Evolutionary conservation across 371 early-diverging fungal species (phyloP).

Genomic region (Nematocida ausubeli): DNA sequence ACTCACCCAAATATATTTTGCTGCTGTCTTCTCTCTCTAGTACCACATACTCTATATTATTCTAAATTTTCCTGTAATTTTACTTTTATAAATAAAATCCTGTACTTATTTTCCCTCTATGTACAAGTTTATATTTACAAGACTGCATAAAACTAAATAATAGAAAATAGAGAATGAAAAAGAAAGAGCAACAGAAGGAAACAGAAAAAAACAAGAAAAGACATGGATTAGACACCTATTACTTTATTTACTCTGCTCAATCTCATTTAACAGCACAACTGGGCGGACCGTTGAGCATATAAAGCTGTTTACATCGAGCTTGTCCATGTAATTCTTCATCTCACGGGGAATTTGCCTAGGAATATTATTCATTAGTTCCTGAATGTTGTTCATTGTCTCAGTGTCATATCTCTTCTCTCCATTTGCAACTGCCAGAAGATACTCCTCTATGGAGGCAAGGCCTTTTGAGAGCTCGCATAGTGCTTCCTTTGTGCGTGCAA

Average conservation of each 20-base stretch:
- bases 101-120: too few relatives aligned
- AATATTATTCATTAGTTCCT: slow-evolving; percentile 61
- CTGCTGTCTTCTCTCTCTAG: too few relatives aligned
- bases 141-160: too few relatives aligned
- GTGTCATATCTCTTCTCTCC: slow-evolving; percentile 40
- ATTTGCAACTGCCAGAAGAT: slow-evolving; percentile 51
- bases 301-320: slow-evolving; percentile 42
- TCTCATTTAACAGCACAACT: slow-evolving; percentile 46
- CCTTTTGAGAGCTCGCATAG: slow-evolving; percentile 49
- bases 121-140: too few relatives aligned
- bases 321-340: slow-evolving; percentile 39
- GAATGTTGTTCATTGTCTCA: slow-evolving; percentile 57
- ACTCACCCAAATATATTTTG: too few relatives aligned
- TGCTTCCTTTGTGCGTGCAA: slow-evolving; percentile 57
- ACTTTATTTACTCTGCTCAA: slow-evolving; percentile 39
- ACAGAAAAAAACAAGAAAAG: too few relatives aligned
- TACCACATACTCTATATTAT: too few relatives aligned
- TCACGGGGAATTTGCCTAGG: slow-evolving; percentile 53
- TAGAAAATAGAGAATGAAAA: too few relatives aligned
- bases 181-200: too few relatives aligned
- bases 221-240: too few relatives aligned
- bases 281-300: slow-evolving; percentile 33
- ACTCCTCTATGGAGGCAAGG: slow-evolving; percentile 58
- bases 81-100: too few relatives aligned
- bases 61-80: too few relatives aligned